Base-by-base conservation (phyloP, 2,329 filamentous ascomycete genomes). In the Lecanicillium sp. region DNA sequence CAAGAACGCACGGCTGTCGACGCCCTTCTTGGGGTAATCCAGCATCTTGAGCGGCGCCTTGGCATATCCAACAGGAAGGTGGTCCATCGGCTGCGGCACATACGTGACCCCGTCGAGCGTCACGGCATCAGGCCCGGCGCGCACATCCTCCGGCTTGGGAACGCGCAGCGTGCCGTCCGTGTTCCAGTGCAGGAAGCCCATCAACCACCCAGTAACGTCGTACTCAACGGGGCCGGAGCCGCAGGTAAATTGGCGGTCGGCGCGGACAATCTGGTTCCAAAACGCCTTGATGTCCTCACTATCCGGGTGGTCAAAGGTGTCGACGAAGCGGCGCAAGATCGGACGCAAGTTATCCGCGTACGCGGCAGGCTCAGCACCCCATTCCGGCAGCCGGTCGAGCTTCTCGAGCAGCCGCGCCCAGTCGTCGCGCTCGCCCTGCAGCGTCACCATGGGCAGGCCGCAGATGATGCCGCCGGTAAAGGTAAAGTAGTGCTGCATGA, bases 201-300 rank as follows among this genome's bases (percentile, higher is more conserved):
- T 65, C 37, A 72, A 60, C 69, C 69, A 74, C 5, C 71, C 70
- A 0, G 61, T 65, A 3, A 70, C 43, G 33, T 56, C 53, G 46
- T 51, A 64, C 46, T 59, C 62, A 45, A 34, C 53, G 18, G 48
- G 51, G 3, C 50, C 58, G 29, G 41, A 49, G n/a, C 50, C 51
- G 31, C 47, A 61, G n/a, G 42, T 48, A 34, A 42, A 56, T 39
- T 44, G 47, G 33, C 54, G 58, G 32, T 59, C 50, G 0, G 56
- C 57, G 6, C 58, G 51, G 3, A 66, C 64, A 35, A 66, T 66
- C 43, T 58, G 52, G 19, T 48, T 51, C 69, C 70, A 74, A 35
- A 74, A 74, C 1, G 48, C 40, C 15, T 46, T 49, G 0, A 55
- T 53, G 6, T 59, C 60, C 0, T 48, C 32, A 25, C 55, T 53